Base-by-base conservation (phyloP, 495 filamentous ascomycete species). In the Penicillium paxilli region DNA sequence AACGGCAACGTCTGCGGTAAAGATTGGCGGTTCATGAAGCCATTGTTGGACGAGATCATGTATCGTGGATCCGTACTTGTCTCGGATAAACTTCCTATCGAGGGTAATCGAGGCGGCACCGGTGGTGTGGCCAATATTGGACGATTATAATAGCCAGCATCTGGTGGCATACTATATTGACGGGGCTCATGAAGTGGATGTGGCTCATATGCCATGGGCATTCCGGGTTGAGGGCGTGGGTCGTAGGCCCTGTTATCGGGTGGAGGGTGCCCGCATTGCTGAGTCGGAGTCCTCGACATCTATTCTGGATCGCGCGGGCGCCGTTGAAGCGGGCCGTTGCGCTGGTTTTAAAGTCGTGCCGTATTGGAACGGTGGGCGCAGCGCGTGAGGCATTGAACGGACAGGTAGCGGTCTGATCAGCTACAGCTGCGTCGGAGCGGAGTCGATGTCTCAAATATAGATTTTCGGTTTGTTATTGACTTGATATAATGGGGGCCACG, bases 221-320 rank as follows among this genome's bases (percentile, higher is more conserved):
- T 32, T 10, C 55, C 23, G 11, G 16, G 16, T 38, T 8, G 10
- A 51, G 47, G 11, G 55, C 54, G 54, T 51, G 35, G 35, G 35
- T 40, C n/a, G 46, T 47, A 28, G 51, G 48, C 45, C 57, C 40
- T 42, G 40, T 23, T 33, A 16, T 66, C 60, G 24, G 60, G 37
- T 26, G 48, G 51, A 52, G 64, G 49, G 41, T 59, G 41, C 49
- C 60, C 64, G 52, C 58, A 54, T 61, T 64, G 52, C 44, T 57
- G 56, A 12, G 57, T 57, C 35, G 60, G 64, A 46, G 63, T 51
- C 51, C 60, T 54, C 61, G 64, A 64, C 64, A 66, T 66, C 55
- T 59, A 59, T 58, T 35, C 44, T 42, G 20, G 33, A 28, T 32
- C 16, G 57, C 35, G 49, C 54, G 40, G 44, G 51, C 28, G 54